A percentile compares a stretch with the other conserved stretches of the same genome.
phyloP scores from a whole-genome alignment of 768 basidiomycete species.

The Termitomyces sp. region DNA sequence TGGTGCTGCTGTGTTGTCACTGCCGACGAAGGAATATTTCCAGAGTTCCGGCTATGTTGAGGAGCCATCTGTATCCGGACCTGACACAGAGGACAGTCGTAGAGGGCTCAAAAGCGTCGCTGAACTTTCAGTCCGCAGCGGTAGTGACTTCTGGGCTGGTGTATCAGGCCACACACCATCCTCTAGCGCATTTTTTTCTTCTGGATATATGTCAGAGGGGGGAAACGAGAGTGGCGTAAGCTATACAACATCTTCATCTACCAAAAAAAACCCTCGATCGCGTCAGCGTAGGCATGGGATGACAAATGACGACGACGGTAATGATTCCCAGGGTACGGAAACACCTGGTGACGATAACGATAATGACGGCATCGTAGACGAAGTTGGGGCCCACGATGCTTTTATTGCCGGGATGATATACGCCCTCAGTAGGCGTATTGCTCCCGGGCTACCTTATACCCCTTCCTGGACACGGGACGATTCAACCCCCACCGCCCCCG shows the following conservation, averaged over 20 bases:
- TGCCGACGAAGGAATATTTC: constrained; percentile 84
- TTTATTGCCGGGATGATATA: constrained; percentile 90
- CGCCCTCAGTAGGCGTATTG: constrained; percentile 64
- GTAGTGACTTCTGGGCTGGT: constrained; percentile 76
- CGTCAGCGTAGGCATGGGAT: constrained; percentile 25
- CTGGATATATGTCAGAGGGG: constrained; percentile 22
- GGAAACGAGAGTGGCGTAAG: constrained; percentile 24
- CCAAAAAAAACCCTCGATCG: constrained; percentile 15
- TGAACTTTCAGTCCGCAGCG: constrained; percentile 55
- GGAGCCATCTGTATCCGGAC: constrained; percentile 29
- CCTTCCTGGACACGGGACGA: constrained; percentile 46
- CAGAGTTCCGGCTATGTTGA: constrained; percentile 83
- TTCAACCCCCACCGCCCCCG: constrained; percentile 22
- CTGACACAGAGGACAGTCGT: constrained; percentile 8
- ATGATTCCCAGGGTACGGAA: constrained; percentile 60
- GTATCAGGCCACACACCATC: constrained; percentile 51
- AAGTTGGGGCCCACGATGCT: constrained; percentile 76
- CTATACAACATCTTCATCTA: constrained; percentile 20
- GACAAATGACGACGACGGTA: constrained; percentile 44
- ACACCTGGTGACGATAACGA: constrained; percentile 35
- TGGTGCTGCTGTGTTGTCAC: constrained; percentile 75
- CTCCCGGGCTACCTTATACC: constrained; percentile 77
- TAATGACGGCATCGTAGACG: constrained; percentile 53
- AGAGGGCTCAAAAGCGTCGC: constrained; percentile 18
- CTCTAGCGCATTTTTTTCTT: constrained; percentile 49